phyloP scores from a whole-genome alignment of 2,329 filamentous ascomycete genomes.

The Neurospora crassa region DNA sequence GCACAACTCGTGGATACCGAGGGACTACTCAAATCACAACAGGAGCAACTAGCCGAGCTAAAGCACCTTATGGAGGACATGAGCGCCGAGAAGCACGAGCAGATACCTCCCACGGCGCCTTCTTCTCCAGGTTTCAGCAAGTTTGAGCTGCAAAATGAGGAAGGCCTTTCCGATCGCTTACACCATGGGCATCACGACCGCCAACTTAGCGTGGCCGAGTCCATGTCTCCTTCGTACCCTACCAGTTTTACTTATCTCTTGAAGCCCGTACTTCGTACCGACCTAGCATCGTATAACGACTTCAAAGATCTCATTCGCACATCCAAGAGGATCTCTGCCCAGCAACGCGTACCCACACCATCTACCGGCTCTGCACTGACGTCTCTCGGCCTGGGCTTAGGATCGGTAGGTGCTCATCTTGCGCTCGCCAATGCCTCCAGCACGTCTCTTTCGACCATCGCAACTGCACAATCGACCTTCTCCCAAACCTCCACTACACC shows the following conservation, averaged over 20 bases:
- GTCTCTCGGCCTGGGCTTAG: conserved; percentile 30
- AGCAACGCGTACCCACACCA: conserved; percentile 62
- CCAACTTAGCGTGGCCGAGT: conserved; percentile 30
- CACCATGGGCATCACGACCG: conserved; percentile 16
- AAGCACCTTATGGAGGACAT: conserved; percentile 90
- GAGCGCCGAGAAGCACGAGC: conserved; percentile 62
- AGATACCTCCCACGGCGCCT: conserved; percentile 62
- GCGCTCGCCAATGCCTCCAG: conserved; percentile 47
- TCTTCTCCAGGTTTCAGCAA: conserved; percentile 71
- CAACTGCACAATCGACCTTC: conserved; percentile 36
- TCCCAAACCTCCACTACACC: conserved; percentile 51
- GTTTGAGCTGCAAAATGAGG: conserved; percentile 49
- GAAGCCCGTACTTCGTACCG: conserved; percentile 72
- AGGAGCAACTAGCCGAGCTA: conserved; percentile 84
- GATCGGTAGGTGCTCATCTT: conserved; percentile 16
- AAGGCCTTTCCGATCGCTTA: conserved; percentile 22
- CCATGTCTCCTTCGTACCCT: conserved; percentile 44
- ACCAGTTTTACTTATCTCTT: conserved; percentile 75
- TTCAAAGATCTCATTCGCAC: conserved; percentile 69
- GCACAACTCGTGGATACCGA: conserved; percentile 82
- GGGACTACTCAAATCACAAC: conserved; percentile 74
- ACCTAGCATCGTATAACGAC: conserved; percentile 73
- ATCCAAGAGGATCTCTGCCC: conserved; percentile 45
- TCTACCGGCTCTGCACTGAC: conserved; percentile 28
- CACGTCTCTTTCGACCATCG: conserved; percentile 43